Evolutionary conservation across 805 yeast species (phyloP).

Genomic region (Candida endomychidarum): DNA sequence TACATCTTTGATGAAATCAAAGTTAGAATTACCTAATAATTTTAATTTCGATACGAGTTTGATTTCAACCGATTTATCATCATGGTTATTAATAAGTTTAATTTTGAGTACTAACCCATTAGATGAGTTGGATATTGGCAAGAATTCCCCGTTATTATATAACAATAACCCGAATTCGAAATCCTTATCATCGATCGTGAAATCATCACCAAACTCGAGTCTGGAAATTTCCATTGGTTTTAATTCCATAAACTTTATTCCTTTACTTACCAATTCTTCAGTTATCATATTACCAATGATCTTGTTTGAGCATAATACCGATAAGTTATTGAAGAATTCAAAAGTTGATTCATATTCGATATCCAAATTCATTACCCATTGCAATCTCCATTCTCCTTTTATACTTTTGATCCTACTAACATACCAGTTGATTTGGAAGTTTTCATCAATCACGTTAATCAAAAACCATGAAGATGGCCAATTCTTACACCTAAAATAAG

Average conservation of each 20-base stretch:
- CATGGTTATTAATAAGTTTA: constrained; percentile 22
- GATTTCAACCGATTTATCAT: constrained; percentile 13
- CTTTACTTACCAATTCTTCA: constrained; percentile 46
- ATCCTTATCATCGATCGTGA: background rate
- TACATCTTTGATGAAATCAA: constrained; percentile 27
- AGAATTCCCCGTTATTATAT: constrained; percentile 19
- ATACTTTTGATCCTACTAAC: constrained; percentile 50
- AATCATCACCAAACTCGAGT: constrained; percentile 2
- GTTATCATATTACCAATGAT: constrained; percentile 52
- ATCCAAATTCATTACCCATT: constrained; percentile 36
- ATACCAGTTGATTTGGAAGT: constrained; percentile 48
- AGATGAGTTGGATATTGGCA: constrained; percentile 35
- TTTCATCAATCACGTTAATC: constrained; percentile 38
- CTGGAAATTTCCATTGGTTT: background rate
- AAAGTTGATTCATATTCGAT: constrained; percentile 22
- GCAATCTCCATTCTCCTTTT: constrained; percentile 55
- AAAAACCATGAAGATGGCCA: constrained; percentile 63
- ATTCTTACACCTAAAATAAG: constrained; percentile 47
- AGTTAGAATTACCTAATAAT: constrained; percentile 9
- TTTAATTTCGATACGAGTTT: constrained; percentile 24
- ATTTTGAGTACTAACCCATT: constrained; percentile 33
- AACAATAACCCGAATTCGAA: constrained; percentile 12
- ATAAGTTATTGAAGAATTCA: constrained; percentile 37
- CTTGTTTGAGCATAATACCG: constrained; percentile 46
- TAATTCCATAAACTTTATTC: constrained; percentile 36